Evolutionary conservation across 1,284 basidiomycete genomes (phyloP), one percentile per base, ranked within the genome.

Genomic region (Schizophyllum commune): DNA sequence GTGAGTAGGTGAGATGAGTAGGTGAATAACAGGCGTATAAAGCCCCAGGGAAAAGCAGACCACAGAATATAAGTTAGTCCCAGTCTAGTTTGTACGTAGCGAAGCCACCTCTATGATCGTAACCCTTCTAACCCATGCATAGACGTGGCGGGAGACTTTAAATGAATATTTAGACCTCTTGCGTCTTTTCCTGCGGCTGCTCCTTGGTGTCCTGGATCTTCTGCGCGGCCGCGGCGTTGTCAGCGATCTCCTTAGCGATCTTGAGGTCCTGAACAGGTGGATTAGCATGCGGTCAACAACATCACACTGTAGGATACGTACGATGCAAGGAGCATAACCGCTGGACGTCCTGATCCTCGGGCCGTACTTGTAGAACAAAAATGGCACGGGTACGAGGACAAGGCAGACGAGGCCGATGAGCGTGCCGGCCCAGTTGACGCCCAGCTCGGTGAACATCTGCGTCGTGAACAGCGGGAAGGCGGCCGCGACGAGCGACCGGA

Each of bases 401-500:
- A 84, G 67, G 0, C 72, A 74, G 52, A 85, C 64, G n/a, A 80
- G 69, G 11, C 78, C 84, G 32, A 85, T 70, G 54, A 86, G 71
- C 5, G 81, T 82, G 55, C 75, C 75, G 8, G 82, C 81, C 83
- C 84, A 85, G 66, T 80, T 77, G 52, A 83, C 74, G 19, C 79
- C 79, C 59, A 86, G 64, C n/a, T 74, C 73, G 19, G 73, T 73
- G 71, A 82, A 85, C 83, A 86, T 85, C 67, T 83, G 80, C 2
- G 76, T 74, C 0, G 81, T 85, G 73, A 89, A 89, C 11, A 91
- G 72, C 4, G 88, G 88, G 76, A 89, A 88, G 0, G 83, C 81
- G 0, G 86, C 83, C 6, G 83, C 87, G 2, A 83, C 76, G 0
- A 80, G 80, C 0, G 83, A 86, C 57, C 88, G 83, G 52, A 86